phyloP scores from a whole-genome alignment of 129 eudicot species.

The Lactuca sativa region DNA sequence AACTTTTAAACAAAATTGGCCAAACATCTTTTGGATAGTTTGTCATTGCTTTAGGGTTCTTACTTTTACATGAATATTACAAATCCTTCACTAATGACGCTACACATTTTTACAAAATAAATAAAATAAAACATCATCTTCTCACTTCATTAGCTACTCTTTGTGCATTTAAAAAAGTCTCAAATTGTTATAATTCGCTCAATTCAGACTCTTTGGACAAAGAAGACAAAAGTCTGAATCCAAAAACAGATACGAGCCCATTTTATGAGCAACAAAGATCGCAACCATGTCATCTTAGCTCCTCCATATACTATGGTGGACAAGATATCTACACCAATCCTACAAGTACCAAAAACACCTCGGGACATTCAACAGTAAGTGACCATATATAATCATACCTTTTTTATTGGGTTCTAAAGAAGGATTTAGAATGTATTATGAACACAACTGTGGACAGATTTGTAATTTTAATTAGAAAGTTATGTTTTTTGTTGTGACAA shows the following conservation, averaged over 20 bases:
- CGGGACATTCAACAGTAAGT: slow-evolving; percentile 52
- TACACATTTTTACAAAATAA: not conserved
- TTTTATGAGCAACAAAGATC: slow-evolving; percentile 49
- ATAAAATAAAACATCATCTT: not conserved
- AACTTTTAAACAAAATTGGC: no score
- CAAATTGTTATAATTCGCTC: not conserved
- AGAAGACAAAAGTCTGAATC: slow-evolving; percentile 32
- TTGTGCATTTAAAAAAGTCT: not conserved
- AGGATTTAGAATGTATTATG: not conserved
- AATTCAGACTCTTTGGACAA: slow-evolving; percentile 34
- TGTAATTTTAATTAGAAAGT: not conserved
- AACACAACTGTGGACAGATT: not conserved
- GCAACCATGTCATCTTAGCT: slow-evolving; percentile 72
- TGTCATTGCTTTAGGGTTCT: no score
- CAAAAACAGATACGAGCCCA: slow-evolving; percentile 35
- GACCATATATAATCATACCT: not conserved
- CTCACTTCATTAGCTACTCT: not conserved
- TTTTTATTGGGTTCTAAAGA: not conserved
- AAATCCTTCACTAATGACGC: no score
- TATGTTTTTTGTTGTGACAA: not conserved
- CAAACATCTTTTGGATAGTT: no score
- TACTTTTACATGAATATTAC: no score
- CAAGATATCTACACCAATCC: slow-evolving; percentile 71
- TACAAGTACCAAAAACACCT: slow-evolving; percentile 39
- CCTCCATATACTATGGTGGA: slow-evolving; percentile 90